A percentile compares a stretch with the other conserved stretches of the same genome.
phyloP scores from a whole-genome alignment of 352 stramenopile species.

The Phytophthora macrochlamydospora region DNA sequence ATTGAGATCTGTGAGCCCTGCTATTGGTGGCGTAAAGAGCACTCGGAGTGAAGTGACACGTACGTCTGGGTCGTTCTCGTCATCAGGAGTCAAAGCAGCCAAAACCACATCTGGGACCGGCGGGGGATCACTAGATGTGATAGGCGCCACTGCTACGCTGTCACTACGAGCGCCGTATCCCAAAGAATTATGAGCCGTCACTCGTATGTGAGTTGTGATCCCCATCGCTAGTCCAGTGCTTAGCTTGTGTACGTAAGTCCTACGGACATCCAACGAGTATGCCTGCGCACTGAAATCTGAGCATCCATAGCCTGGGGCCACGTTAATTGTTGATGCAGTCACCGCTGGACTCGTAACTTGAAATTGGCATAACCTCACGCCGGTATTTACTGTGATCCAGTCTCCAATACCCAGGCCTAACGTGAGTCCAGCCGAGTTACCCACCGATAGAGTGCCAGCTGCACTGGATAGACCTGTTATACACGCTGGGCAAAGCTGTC shows the following conservation, averaged over 20 bases:
- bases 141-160: conserved; percentile 76
- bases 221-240: conserved; percentile 85
- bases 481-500: conserved; percentile 59
- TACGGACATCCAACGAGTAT: conserved; percentile 54
- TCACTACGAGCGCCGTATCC: conserved; percentile 85
- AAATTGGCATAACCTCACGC: conserved; percentile 55
- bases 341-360: conserved; percentile 35
- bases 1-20: conserved; percentile 64
- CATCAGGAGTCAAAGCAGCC: conserved; percentile 35
- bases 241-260: conserved; percentile 79
- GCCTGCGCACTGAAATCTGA: conserved; percentile 42
- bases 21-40: conserved; percentile 73
- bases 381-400: conserved; percentile 59
- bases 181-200: conserved; percentile 91
- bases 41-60: conserved; percentile 88
- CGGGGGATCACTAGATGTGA: conserved; percentile 90
- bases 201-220: conserved; percentile 86
- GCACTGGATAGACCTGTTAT: conserved; percentile 38
- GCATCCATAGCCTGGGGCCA: conserved; percentile 53
- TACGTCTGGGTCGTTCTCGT: conserved; percentile 47
- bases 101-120: conserved; percentile 71
- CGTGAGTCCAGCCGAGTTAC: conserved; percentile 4
- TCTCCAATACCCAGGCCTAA: conserved; percentile 35
- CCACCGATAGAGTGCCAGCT: conserved; percentile 20
- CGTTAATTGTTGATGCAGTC: conserved; percentile 35